These are phyloP conservation scores for Saturnispora halmiae DNA, from an alignment of 805 yeast genomes.

Conservation along the genomic window DNA sequence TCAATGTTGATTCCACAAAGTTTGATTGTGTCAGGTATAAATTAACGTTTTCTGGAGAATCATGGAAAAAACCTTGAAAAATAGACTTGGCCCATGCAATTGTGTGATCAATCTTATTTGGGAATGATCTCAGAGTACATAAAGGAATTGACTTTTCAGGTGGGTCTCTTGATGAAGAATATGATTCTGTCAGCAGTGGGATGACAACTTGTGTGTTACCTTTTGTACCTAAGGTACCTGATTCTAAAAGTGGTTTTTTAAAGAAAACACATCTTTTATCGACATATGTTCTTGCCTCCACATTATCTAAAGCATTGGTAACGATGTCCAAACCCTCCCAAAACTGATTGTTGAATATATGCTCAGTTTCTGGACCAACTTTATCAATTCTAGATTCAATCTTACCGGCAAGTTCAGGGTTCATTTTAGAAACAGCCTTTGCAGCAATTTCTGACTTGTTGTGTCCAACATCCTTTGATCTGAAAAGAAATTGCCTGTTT, in stretches of 20 bases:
- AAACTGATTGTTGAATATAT: conserved; percentile 73
- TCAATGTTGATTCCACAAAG: conserved; percentile 83
- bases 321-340: conserved; percentile 83
- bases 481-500: conserved; percentile 91
- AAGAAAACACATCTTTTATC: conserved; percentile 94
- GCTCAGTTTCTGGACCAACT: conserved; percentile 89
- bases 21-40: conserved; percentile 84
- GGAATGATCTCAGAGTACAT: conserved; percentile 95
- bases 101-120: conserved; percentile 96
- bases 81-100: conserved; percentile 98
- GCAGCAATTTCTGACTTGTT: conserved; percentile 90
- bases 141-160: conserved; percentile 97
- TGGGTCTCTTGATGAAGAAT: conserved; percentile 94
- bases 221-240: conserved; percentile 97
- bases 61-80: conserved; percentile 86
- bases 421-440: conserved; percentile 72
- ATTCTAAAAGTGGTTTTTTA: conserved; percentile 84
- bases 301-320: conserved; percentile 93
- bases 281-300: conserved; percentile 95
- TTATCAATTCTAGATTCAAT: conserved; percentile 73
- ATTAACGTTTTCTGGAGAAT: conserved; percentile 90
- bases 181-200: conserved; percentile 90
- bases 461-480: conserved; percentile 90
- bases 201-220: conserved; percentile 96
- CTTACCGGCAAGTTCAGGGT: conserved; percentile 71